Evolutionary conservation across 1,284 basidiomycete genomes (phyloP), one percentile per base, ranked within the genome.

Genomic region (Athelia psychrophila): DNA sequence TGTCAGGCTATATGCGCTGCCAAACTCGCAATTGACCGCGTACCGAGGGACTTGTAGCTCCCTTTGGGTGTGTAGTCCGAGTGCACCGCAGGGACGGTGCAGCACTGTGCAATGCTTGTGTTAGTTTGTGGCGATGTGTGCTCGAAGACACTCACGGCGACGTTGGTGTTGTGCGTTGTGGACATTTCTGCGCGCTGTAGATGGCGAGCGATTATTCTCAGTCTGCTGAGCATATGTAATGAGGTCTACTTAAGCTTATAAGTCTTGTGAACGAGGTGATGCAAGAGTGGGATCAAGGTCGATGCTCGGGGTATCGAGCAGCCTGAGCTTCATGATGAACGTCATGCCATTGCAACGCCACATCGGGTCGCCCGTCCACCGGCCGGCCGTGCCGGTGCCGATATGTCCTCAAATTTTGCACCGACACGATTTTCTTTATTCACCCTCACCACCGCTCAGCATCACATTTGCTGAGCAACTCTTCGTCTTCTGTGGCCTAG

Each of bases 21-120:
- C 13, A 23, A 22, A 47, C 19, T 8, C 4, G 22, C 25, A 18
- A 42, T 8, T 40, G 15, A 32, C 27, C 2, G 23, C 38, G 16
- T 22, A 42, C 38, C 44, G 20, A 24, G 8, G 9, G 75, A 51
- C 58, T 77, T 76, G 64, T 65, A 77, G 2, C 59, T 58, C 30
- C 81, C 81, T 63, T 80, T 77, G 18, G 79, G 77, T 6, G 63
- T 64, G 65, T 83, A 83, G 55, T 79, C 70, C 2, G 74, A 77
- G 51, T 71, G 63, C 10, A 81, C 80, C 3, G 80, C 76, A 3
- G 81, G 79, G 47, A 82, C 77, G 18, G 73, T 70, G 72, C 83
- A 85, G 70, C 84, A 86, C 35, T 42, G 38, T 18, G n/a, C 16
- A 42, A 9, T n/a, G n/a, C 9, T 22, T 6, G 6, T 42, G 6